Base-by-base conservation (phyloP, 352 stramenopile species). In the Phytophthora colocasiae region DNA sequence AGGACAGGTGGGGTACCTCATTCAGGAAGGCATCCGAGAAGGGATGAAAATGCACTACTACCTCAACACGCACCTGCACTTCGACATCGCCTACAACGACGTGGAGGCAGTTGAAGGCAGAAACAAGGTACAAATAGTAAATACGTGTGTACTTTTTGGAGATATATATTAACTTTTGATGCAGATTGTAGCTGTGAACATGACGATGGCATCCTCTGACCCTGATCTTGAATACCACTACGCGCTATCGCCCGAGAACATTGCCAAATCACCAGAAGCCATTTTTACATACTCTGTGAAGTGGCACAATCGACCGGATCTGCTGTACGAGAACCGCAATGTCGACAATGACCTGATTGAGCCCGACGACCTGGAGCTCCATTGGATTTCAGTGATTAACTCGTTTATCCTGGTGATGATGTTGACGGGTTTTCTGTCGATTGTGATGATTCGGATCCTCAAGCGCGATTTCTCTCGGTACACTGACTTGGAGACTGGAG, bases 311-410 rank as follows among this genome's bases (percentile, higher is more conserved):
- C 86, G 96, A 49, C 75, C 83, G 12, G 79, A 96, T 34, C 77
- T 97, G 39, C 69, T 78, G 22, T 98, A 93, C 66, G 96, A 97
- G 49, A 80, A 98, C 56, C 86, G 96, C 45, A 97, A 98, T 69
- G 59, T 91, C 69, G 41, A 67, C 27, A 82, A 93, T 87, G 77
- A 81, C 34, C 60, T 70, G 12, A 63, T 77, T 45, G 49, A 75
- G 31, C 47, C 55, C 2, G 80, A 91, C 57, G 81, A 92, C 58
- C 67, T 93, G 26, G 83, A 97, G 77, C 98, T 99, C 62, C 97
- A 99, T 78, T 99, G 97, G 97, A 90, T 99, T 44, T 98, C 92
- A 15, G 98, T 99, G 71, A 98, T 99, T 79, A 99, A 99, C 73
- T 98, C 95, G 60, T 98, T 99, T 64, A 96, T 99, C 29, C 80